A percentile compares a stretch with the other conserved stretches of the same genome.
phyloP scores from a whole-genome alignment of 192 early-diverging fungal species.

The Rhizophagus sp. region DNA sequence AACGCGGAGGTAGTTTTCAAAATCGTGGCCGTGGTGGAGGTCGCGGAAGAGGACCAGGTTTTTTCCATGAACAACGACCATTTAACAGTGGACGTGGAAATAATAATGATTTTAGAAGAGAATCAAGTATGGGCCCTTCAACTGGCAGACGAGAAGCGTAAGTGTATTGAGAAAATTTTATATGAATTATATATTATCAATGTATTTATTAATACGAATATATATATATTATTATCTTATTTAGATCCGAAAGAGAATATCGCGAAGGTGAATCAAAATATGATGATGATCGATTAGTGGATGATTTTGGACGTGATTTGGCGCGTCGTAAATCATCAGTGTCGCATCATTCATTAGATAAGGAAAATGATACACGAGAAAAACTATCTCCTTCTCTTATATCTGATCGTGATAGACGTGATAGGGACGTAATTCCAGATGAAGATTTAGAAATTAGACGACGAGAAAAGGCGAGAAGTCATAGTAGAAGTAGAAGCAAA shows the following conservation, averaged over 20 bases:
- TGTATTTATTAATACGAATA: not conserved
- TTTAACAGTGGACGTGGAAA: not conserved
- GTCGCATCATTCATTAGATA: conserved; percentile 7
- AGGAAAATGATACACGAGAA: not conserved
- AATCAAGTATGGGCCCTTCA: conserved; percentile 4
- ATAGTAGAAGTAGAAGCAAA: conserved; percentile 24
- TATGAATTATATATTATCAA: not conserved
- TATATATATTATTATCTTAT: not conserved
- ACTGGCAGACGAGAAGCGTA: conserved; percentile 1
- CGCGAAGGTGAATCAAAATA: conserved; percentile 21
- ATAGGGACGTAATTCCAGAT: not conserved
- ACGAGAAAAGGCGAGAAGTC: conserved; percentile 1
- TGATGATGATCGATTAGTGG: conserved; percentile 16
- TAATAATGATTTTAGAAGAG: conserved; percentile 1
- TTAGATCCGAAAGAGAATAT: conserved; percentile 2
- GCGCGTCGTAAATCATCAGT: conserved; percentile 15
- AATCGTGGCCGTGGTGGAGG: not conserved
- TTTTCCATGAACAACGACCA: not conserved
- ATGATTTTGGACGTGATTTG: conserved; percentile 25
- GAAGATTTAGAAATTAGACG: conserved; percentile 13
- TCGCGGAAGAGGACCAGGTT: not conserved
- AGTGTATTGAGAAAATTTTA: not conserved
- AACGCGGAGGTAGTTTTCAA: not conserved
- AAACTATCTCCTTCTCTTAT: conserved; percentile 9
- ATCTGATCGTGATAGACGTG: conserved; percentile 22